Evolutionary conservation across 2,329 filamentous ascomycete genomes (phyloP), one percentile per base, ranked within the genome.

Genomic region (Penicillium griseofulvum): DNA sequence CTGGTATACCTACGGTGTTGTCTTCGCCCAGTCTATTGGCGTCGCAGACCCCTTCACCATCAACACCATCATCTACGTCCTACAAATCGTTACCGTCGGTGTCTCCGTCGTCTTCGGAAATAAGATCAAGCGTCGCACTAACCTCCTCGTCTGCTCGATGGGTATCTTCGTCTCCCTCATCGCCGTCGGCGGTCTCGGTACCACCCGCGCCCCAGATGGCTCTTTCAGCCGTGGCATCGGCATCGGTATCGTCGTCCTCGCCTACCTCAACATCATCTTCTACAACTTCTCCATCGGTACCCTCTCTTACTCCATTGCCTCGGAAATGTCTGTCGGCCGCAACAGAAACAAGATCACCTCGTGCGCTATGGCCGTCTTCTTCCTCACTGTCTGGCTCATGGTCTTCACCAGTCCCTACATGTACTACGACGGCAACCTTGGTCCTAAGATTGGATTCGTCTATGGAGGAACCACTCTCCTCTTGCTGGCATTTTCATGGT

Each of bases 341-440:
- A 81, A 81, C 64, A 68, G 76, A 46, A 78, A 78, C 63, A 78
- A 79, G 62, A 79, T 78, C 58, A 74, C 70, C n/a, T 68, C 74
- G 9, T 69, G 72, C 5, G 70, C 77, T 0, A 74, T 81, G 0
- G 76, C 68, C 3, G 72, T 66, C 5, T 80, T 80, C 67, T 80
- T 59, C 41, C 36, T 69, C 22, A 65, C 65, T 10, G 54, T 68
- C 37, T 73, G 71, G 70, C 60, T 66, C 36, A 65, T 71, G 34
- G 62, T 63, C 12, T 74, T 74, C 54, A 72, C 70, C 10, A 57
- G 59, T 11, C 71, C 70, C 1, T 74, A 74, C 50, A 57, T 74
- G 39, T 74, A 74, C 61, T 72, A 73, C 57, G 53, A 59, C 9
- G 70, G 57, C 0, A 59, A 63, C 6, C 56, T 72, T 17, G 70